These are phyloP conservation scores for Aspergillus baeticus DNA, from an alignment of 495 filamentous ascomycete species.

Conservation along the genomic window DNA sequence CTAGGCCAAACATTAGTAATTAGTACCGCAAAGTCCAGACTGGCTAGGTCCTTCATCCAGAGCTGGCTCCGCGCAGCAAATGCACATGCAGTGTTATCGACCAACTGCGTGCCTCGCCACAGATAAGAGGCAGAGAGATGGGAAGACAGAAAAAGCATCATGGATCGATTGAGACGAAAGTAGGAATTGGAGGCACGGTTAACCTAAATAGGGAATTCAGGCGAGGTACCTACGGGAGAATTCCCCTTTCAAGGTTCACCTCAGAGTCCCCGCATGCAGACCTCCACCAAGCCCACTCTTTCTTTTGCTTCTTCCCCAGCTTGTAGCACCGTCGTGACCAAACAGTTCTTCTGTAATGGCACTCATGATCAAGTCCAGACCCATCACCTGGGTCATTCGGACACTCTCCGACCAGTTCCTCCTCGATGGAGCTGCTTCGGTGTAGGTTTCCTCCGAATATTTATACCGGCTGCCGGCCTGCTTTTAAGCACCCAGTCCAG, in stretches of 20 bases:
- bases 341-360: background rate
- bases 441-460: background rate
- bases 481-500: background rate
- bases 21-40: too few relatives aligned
- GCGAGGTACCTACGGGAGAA: background rate
- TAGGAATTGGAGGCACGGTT: background rate
- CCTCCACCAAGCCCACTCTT: background rate
- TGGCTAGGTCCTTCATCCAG: too few relatives aligned
- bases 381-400: background rate
- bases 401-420: background rate
- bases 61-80: too few relatives aligned
- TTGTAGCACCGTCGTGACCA: background rate
- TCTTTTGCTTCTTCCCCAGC: background rate
- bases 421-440: background rate
- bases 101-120: too few relatives aligned
- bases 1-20: too few relatives aligned
- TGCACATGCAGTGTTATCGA: too few relatives aligned
- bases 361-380: slow-evolving; percentile 6
- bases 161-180: background rate
- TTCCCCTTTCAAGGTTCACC: background rate
- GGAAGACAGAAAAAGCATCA: too few relatives aligned
- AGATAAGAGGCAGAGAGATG: too few relatives aligned
- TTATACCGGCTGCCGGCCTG: background rate
- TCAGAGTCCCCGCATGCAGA: background rate
- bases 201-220: background rate